Percentiles rank a stretch among this genome's conserved stretches.
Evolutionary conservation across 352 stramenopile species (phyloP).

Genomic region (Pythium graminicola): DNA sequence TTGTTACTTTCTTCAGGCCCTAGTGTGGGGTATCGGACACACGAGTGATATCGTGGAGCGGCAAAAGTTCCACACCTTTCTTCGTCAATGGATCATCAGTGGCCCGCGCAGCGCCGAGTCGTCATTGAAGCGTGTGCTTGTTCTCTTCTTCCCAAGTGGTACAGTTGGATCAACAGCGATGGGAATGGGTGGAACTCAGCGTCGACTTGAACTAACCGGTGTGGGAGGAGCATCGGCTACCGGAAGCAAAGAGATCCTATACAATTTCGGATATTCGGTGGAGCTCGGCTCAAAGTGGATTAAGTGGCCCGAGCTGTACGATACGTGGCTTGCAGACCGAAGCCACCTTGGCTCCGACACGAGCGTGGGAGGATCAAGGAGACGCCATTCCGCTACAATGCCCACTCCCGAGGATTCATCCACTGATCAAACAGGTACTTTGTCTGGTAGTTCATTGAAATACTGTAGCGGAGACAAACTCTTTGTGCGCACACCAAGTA

Average conservation of each 20-base stretch:
- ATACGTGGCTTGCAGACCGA: constrained; percentile 31
- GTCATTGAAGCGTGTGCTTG: constrained; percentile 44
- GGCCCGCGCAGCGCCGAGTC: constrained; percentile 41
- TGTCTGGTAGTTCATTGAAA: not conserved
- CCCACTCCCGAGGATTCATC: not conserved
- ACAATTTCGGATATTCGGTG: constrained; percentile 58
- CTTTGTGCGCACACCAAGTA: constrained; percentile 34
- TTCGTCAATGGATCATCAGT: constrained; percentile 49
- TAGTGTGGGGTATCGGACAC: constrained; percentile 66
- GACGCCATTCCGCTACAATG: not conserved
- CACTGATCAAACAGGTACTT: not conserved
- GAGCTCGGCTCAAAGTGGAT: constrained; percentile 73
- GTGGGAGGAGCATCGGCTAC: not conserved
- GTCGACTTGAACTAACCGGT: constrained; percentile 11
- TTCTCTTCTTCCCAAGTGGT: constrained; percentile 47
- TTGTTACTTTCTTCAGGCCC: constrained; percentile 60
- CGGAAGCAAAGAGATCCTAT: constrained; percentile 41
- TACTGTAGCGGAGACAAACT: constrained; percentile 7
- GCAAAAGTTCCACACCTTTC: constrained; percentile 56
- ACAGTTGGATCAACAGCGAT: constrained; percentile 18
- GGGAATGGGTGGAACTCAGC: constrained; percentile 7
- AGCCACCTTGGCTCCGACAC: constrained; percentile 5
- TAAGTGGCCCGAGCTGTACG: constrained; percentile 60
- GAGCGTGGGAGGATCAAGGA: not conserved
- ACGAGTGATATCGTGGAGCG: constrained; percentile 40